These are phyloP conservation scores for Dioscorea cayenensis DNA, from an alignment of 116 monocot species.

Conservation along the genomic window DNA sequence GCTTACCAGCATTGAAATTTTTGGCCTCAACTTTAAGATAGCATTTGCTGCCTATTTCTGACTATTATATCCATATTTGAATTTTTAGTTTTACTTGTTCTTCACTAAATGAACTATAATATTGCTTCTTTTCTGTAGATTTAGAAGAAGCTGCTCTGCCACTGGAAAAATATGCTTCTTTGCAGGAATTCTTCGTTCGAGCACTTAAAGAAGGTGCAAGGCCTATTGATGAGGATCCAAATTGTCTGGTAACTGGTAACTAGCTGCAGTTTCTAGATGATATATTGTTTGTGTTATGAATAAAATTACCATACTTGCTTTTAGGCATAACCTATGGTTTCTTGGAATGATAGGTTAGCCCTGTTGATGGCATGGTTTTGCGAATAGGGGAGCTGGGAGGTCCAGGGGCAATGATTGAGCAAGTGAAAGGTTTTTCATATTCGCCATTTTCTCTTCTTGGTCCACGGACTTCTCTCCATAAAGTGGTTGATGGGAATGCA, in stretches of 20 bases:
- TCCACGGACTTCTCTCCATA: slow-evolving; percentile 57
- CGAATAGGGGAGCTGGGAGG: slow-evolving; percentile 64
- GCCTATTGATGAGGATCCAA: slow-evolving; percentile 63
- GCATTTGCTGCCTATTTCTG: no score
- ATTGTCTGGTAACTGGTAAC: slow-evolving; percentile 99
- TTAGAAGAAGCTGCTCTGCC: slow-evolving; percentile 81
- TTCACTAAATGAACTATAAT: neutral
- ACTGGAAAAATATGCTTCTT: slow-evolving; percentile 74
- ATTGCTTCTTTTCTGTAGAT: slow-evolving; percentile 38
- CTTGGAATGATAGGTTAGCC: slow-evolving; percentile 56
- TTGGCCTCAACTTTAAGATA: no score
- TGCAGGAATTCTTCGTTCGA: slow-evolving; percentile 76
- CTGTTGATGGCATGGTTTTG: slow-evolving; percentile 82
- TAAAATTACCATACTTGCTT: neutral
- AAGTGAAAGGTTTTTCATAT: slow-evolving; percentile 98
- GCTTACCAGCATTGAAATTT: no score
- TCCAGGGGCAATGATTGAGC: slow-evolving; percentile 71
- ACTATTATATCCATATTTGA: neutral
- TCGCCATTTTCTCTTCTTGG: slow-evolving; percentile 85
- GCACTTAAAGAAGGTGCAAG: slow-evolving; percentile 75
- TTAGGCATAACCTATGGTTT: neutral
- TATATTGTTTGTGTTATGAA: neutral
- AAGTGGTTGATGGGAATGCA: slow-evolving; percentile 23
- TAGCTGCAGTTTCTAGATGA: slow-evolving; percentile 17
- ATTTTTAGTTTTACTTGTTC: neutral